Conservation (phyloP, 257 asterid species). For the Jacaranda copaia region DNA sequence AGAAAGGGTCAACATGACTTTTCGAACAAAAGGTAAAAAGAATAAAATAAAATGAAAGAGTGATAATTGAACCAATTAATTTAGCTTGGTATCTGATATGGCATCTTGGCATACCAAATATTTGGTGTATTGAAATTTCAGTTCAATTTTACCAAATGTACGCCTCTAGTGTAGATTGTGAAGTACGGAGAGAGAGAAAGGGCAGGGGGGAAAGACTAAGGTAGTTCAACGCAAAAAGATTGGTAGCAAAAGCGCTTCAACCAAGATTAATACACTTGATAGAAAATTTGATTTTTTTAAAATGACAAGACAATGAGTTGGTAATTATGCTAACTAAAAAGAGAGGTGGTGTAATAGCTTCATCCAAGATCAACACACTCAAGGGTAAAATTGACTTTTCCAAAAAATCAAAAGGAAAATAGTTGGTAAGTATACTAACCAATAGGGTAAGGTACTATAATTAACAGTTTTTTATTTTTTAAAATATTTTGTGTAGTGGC, state of each 20-base stretch:
- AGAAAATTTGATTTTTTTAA: background rate
- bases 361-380: background rate
- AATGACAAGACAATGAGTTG: background rate
- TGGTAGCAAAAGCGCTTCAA: background rate
- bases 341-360: background rate
- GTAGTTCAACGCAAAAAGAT: background rate
- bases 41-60: too few species aligned
- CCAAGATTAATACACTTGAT: background rate
- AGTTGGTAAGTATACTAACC: background rate
- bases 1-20: background rate
- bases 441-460: background rate
- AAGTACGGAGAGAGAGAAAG: too few species aligned
- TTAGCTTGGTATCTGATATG: background rate
- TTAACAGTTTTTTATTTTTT: too few species aligned
- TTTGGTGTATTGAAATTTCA: too few species aligned
- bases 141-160: too few species aligned
- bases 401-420: background rate
- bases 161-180: background rate
- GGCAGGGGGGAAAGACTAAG: background rate
- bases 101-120: too few species aligned
- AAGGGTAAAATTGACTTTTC: background rate
- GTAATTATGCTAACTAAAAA: constrained; percentile 6
- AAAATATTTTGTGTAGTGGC: background rate
- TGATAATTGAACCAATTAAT: background rate
- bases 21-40: too few species aligned